Conservation (phyloP, 768 basidiomycete species). For the Pleurotus cornucopiae region DNA sequence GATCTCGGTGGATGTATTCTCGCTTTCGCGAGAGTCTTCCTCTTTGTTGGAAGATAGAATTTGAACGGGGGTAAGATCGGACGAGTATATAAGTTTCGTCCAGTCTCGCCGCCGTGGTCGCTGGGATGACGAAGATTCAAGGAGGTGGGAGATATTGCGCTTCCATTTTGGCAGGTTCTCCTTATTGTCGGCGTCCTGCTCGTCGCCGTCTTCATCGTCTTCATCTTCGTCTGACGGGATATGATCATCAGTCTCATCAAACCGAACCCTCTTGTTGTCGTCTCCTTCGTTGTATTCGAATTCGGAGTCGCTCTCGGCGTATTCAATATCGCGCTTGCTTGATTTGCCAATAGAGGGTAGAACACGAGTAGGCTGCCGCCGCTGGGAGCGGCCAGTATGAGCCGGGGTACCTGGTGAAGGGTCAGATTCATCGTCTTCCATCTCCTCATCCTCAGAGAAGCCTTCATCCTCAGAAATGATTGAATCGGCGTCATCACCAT, state of each 20-base stretch:
- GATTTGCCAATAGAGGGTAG: constrained; percentile 31
- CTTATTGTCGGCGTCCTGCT: constrained; percentile 31
- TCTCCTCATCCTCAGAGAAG: constrained; percentile 10
- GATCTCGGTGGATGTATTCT: constrained; percentile 36
- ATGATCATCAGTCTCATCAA: constrained; percentile 44
- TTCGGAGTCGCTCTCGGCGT: constrained; percentile 80
- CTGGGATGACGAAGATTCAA: constrained; percentile 33
- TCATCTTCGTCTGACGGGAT: constrained; percentile 38
- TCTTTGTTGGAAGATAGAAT: constrained; percentile 40
- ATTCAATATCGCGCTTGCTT: constrained; percentile 46
- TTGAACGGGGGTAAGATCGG: constrained; percentile 62
- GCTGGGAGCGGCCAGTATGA: constrained; percentile 49
- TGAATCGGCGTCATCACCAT: constrained; percentile 29
- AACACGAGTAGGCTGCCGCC: constrained; percentile 40
- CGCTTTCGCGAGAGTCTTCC: constrained; percentile 12
- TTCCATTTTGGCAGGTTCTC: constrained; percentile 72
- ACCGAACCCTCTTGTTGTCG: constrained; percentile 29
- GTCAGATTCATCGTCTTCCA: constrained; percentile 21
- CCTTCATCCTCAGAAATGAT: constrained; percentile 16
- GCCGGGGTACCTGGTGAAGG: constrained; percentile 12
- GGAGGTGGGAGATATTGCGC: constrained; percentile 45
- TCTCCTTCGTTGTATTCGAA: constrained; percentile 39
- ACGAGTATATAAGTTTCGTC: constrained; percentile 81
- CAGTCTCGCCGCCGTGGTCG: constrained; percentile 58
- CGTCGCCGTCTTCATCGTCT: constrained; percentile 44